These are phyloP conservation scores for Heteromeles arbutifolia DNA, from an alignment of 306 rosid genomes.

Conservation along the genomic window DNA sequence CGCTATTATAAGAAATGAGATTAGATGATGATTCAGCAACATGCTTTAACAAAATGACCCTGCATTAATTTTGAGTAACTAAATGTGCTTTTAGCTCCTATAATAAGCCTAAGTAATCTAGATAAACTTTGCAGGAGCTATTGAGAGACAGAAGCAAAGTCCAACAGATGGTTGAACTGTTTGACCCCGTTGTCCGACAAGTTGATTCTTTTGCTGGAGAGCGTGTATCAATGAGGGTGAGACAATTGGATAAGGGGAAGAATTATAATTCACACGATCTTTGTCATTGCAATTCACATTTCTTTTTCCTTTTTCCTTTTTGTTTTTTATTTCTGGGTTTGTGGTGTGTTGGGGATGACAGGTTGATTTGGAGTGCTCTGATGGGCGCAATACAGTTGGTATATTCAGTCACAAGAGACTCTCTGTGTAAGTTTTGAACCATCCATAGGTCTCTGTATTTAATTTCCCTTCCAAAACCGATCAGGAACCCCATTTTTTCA, in stretches of 20 bases:
- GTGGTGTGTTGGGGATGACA: conserved; percentile 11
- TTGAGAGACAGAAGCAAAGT: conserved; percentile 75
- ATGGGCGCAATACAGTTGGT: conserved; percentile 65
- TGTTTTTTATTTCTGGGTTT: neutral
- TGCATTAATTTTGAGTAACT: neutral
- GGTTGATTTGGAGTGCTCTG: conserved; percentile 87
- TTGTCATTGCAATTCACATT: neutral
- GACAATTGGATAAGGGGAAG: conserved; percentile 6
- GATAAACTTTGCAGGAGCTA: conserved; percentile 51
- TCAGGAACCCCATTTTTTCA: neutral
- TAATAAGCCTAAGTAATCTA: neutral
- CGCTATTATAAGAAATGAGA: neutral
- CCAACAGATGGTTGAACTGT: conserved; percentile 55
- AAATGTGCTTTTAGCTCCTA: neutral
- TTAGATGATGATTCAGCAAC: neutral
- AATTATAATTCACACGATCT: neutral
- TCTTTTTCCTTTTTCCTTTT: neutral
- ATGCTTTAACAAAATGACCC: neutral
- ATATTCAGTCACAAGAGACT: conserved; percentile 73
- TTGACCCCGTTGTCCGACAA: conserved; percentile 82
- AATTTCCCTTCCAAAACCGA: neutral
- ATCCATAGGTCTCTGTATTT: neutral
- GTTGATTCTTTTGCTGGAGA: conserved; percentile 78
- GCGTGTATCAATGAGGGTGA: conserved; percentile 90
- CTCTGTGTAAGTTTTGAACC: conserved; percentile 45